Percentiles rank a stretch among this genome's conserved stretches.
phyloP scores from a whole-genome alignment of 352 stramenopile species.

The Phytophthora ohioensis region DNA sequence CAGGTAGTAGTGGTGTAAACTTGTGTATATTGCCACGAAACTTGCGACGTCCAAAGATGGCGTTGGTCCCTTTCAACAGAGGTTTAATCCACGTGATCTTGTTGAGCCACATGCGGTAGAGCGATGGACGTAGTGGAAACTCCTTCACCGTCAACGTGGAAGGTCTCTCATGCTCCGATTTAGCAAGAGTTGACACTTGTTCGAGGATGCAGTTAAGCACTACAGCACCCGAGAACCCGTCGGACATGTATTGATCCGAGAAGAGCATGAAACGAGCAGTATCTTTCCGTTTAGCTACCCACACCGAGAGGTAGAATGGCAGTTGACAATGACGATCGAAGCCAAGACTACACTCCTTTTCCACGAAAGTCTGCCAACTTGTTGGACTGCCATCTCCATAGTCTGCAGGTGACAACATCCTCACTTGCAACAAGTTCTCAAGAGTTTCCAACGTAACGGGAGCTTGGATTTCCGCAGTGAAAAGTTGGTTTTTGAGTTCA shows the following conservation, averaged over 20 bases:
- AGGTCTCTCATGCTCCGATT: constrained; percentile 5
- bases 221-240: constrained; percentile 46
- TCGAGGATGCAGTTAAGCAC: constrained; percentile 55
- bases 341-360: constrained; percentile 49
- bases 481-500: constrained; percentile 42
- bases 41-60: constrained; percentile 33
- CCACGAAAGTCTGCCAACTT: constrained; percentile 53
- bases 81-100: constrained; percentile 35
- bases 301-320: constrained; percentile 48
- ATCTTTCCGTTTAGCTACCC: constrained; percentile 39
- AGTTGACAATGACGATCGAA: constrained; percentile 52
- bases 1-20: constrained; percentile 36
- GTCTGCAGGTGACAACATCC: constrained; percentile 29
- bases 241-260: constrained; percentile 59
- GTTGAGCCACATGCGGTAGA: constrained; percentile 48
- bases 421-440: constrained; percentile 32
- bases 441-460: constrained; percentile 35
- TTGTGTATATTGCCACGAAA: constrained; percentile 36
- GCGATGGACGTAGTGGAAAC: constrained; percentile 38
- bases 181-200: constrained; percentile 33
- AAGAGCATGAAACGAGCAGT: constrained; percentile 49
- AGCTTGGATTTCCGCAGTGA: constrained; percentile 50
- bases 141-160: constrained; percentile 6
- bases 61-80: constrained; percentile 35
- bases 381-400: constrained; percentile 38